Conservation (phyloP, 176 grass and related monocot species). For the Pharus latifolius region DNA sequence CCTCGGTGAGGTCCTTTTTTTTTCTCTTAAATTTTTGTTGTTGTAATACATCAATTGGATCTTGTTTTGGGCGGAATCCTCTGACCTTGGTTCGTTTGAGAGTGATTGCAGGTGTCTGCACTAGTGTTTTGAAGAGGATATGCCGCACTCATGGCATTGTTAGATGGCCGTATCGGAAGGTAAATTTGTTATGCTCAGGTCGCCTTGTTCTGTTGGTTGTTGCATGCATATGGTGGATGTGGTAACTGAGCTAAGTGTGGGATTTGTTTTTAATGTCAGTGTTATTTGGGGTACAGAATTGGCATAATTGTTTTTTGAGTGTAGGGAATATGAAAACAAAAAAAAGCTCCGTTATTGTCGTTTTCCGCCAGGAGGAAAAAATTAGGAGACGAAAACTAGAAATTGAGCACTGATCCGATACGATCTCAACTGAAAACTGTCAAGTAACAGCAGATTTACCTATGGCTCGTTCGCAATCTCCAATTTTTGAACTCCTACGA, state of each 20-base stretch:
- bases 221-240: neutral
- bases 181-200: slow-evolving; percentile 7
- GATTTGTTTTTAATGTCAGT: too few relatives aligned
- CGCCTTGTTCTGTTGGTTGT: neutral
- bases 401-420: too few relatives aligned
- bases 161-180: slow-evolving; percentile 93
- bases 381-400: too few relatives aligned
- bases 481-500: too few relatives aligned
- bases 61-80: neutral
- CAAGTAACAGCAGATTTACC: neutral
- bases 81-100: neutral
- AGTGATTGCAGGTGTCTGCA: slow-evolving; percentile 59
- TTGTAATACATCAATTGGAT: too few relatives aligned
- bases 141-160: slow-evolving; percentile 88
- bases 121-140: slow-evolving; percentile 86
- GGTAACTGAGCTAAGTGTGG: too few relatives aligned
- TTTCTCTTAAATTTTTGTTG: neutral
- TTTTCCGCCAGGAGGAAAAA: neutral
- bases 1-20: slow-evolving; percentile 34
- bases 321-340: too few relatives aligned
- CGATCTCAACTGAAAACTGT: neutral
- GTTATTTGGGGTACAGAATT: too few relatives aligned
- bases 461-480: neutral
- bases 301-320: too few relatives aligned
- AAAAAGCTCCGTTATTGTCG: too few relatives aligned